Evolutionary conservation across 345 rosid genomes (phyloP).

Genomic region (Lepidium sativum): DNA sequence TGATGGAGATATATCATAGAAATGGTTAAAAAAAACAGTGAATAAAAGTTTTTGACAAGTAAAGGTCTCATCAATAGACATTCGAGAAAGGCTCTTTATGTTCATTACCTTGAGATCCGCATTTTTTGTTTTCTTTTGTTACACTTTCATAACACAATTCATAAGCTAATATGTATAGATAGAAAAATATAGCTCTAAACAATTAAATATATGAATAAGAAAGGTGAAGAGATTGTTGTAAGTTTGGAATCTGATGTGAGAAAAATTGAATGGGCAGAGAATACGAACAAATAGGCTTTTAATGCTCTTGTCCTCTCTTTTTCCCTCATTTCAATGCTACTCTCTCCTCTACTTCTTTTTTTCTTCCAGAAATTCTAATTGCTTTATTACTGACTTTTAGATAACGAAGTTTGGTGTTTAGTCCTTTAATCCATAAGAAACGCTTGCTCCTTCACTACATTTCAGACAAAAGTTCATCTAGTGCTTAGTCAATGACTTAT

Average conservation of each 20-base stretch:
- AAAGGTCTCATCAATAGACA: conserved; percentile 24
- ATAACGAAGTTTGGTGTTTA: background rate
- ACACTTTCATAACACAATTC: background rate
- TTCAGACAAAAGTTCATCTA: background rate
- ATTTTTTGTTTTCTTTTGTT: background rate
- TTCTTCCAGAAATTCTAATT: conserved; percentile 1
- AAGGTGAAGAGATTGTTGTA: background rate
- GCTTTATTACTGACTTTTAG: background rate
- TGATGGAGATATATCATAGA: conserved; percentile 25
- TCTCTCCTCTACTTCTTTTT: conserved; percentile 11
- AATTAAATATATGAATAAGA: background rate
- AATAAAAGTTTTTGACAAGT: conserved; percentile 25
- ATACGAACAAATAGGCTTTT: conserved; percentile 34
- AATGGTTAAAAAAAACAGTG: conserved; percentile 30
- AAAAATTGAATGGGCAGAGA: conserved; percentile 4
- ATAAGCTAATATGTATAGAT: background rate
- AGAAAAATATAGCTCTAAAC: background rate
- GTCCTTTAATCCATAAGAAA: background rate
- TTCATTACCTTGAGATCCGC: conserved; percentile 24
- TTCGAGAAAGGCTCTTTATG: conserved; percentile 26
- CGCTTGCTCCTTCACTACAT: background rate
- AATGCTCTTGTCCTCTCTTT: conserved; percentile 23
- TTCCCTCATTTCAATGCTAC: conserved; percentile 70
- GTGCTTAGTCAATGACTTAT: background rate
- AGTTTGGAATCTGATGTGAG: conserved; percentile 17